Evolutionary conservation across 345 rosid species (phyloP).

Genomic region (Lepidium sativum): DNA sequence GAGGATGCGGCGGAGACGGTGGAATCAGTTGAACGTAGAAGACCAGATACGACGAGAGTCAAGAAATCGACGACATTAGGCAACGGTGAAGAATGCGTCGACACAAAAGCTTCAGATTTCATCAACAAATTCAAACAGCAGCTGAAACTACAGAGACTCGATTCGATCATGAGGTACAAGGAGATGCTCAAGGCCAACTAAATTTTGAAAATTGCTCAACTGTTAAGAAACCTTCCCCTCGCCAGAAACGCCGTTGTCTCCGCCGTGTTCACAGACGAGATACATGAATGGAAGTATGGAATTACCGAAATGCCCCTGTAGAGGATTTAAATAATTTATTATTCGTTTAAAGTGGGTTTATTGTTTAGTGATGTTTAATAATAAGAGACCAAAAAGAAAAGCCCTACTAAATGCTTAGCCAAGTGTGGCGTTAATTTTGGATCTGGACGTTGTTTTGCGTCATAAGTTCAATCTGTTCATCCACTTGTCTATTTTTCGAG

Average conservation of each 20-base stretch:
- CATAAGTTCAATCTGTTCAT: too few relatives aligned
- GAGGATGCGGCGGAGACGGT: slow-evolving; percentile 13
- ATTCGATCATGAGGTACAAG: slow-evolving; percentile 31
- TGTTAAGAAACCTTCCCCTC: neutral
- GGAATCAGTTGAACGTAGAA: slow-evolving; percentile 26
- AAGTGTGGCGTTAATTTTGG: slow-evolving; percentile 20
- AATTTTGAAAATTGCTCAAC: neutral
- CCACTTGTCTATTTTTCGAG: too few relatives aligned
- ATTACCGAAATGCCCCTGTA: slow-evolving; percentile 15
- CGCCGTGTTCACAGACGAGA: neutral
- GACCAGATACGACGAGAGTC: slow-evolving; percentile 29
- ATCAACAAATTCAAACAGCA: slow-evolving; percentile 34
- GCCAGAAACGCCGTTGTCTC: neutral
- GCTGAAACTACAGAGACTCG: slow-evolving; percentile 29
- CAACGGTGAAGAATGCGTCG: slow-evolving; percentile 28
- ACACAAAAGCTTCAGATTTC: slow-evolving; percentile 35
- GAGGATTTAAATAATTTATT: slow-evolving; percentile 7
- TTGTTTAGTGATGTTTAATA: neutral
- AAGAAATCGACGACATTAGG: slow-evolving; percentile 16
- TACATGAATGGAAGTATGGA: neutral
- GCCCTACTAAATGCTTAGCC: neutral
- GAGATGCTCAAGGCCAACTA: slow-evolving; percentile 24
- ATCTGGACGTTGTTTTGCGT: too few relatives aligned
- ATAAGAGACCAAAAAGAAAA: neutral
- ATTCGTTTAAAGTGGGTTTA: neutral